These are phyloP conservation scores for Waltergamsia citrina DNA, from an alignment of 2,329 filamentous ascomycete genomes.

Conservation along the genomic window DNA sequence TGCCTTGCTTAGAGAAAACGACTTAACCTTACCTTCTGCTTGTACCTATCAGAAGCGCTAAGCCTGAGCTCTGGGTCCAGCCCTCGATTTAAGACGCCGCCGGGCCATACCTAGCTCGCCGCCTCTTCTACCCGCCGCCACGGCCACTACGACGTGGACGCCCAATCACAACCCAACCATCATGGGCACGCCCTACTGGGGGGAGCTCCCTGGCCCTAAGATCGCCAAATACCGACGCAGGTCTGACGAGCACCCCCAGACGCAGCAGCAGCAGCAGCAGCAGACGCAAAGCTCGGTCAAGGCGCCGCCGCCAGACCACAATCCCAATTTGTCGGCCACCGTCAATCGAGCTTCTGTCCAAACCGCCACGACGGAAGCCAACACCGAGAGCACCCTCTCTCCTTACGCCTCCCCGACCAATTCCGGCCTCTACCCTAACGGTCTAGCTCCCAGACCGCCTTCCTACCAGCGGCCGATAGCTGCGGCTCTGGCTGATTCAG, in stretches of 20 bases:
- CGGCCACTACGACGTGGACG: conserved; percentile 5
- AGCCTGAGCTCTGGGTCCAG: no score
- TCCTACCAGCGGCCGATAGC: conserved; percentile 34
- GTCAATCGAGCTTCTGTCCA: conserved; percentile 41
- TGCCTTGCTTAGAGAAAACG: no score
- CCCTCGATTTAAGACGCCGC: no score
- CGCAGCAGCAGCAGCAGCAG: neutral
- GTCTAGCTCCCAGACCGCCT: conserved; percentile 49
- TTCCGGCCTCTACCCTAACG: conserved; percentile 38
- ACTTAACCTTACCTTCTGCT: no score
- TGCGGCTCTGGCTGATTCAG: neutral
- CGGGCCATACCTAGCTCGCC: neutral
- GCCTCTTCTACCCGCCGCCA: conserved; percentile 1
- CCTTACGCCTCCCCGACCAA: conserved; percentile 43
- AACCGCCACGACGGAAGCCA: conserved; percentile 38
- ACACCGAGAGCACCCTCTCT: conserved; percentile 49
- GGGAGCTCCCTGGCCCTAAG: conserved; percentile 42
- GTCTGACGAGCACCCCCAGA: conserved; percentile 20
- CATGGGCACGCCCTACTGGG: conserved; percentile 45
- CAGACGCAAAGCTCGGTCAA: neutral
- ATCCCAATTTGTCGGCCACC: conserved; percentile 21
- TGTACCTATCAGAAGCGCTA: no score
- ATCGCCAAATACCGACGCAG: conserved; percentile 26
- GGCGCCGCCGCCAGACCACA: conserved; percentile 5
- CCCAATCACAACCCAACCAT: conserved; percentile 16